These are phyloP conservation scores for Sindora glabra DNA, from an alignment of 306 rosid species.

Conservation along the genomic window DNA sequence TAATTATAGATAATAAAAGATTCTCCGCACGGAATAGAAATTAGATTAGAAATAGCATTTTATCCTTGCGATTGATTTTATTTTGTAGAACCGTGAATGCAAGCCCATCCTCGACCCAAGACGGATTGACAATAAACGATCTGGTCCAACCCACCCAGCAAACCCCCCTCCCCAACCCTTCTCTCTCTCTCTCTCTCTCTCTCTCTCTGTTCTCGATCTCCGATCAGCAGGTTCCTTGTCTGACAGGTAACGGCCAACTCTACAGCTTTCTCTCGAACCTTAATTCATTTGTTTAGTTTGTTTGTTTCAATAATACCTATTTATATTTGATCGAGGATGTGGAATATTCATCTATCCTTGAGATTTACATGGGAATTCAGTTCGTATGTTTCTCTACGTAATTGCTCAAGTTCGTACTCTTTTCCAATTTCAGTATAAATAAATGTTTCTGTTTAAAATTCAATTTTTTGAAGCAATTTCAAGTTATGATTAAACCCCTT, in stretches of 20 bases:
- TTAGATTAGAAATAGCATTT: too few species aligned
- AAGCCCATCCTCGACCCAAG: not conserved
- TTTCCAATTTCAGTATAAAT: not conserved
- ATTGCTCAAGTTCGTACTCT: not conserved
- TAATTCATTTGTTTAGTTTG: not conserved
- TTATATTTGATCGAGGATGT: not conserved
- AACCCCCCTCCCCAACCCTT: not conserved
- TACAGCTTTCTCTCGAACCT: not conserved
- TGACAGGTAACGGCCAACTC: conserved; percentile 6
- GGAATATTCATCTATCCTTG: too few species aligned
- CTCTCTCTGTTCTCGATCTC: conserved; percentile 13
- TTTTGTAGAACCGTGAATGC: too few species aligned
- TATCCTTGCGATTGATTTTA: too few species aligned
- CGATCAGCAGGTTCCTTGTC: conserved; percentile 14
- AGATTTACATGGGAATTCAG: not conserved
- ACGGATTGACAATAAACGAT: not conserved
- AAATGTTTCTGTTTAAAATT: not conserved
- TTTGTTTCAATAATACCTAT: not conserved
- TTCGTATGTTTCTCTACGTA: too few species aligned
- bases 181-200: not conserved
- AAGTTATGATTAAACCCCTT: not conserved
- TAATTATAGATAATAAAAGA: too few species aligned
- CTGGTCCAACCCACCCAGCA: not conserved
- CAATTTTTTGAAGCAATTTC: not conserved
- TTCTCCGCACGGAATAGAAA: too few species aligned